Evolutionary conservation across 495 filamentous ascomycete genomes (phyloP).

Genomic region (Margaritispora aquatica): DNA sequence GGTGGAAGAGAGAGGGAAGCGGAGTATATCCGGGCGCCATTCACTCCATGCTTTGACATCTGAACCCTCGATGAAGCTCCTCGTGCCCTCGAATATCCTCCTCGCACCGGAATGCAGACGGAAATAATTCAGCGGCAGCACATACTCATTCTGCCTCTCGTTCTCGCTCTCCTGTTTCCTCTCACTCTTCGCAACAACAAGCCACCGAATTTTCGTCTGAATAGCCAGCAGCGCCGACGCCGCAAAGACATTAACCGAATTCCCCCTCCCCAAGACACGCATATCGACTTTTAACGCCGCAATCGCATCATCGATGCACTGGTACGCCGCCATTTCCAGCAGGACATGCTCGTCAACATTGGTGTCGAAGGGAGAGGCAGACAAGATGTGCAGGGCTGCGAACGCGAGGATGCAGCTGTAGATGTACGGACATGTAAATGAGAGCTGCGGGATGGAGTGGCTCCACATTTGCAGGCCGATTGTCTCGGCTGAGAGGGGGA

Average conservation of each 20-base stretch:
- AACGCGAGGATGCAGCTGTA: constrained; percentile 6
- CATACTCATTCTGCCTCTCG: too few relatives aligned
- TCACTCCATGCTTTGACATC: background rate
- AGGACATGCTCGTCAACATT: too few relatives aligned
- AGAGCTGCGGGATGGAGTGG: constrained; percentile 6
- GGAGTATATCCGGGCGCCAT: background rate
- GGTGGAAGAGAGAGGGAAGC: background rate
- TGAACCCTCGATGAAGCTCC: background rate
- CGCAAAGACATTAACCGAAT: background rate
- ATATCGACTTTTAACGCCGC: background rate
- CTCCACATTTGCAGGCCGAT: constrained; percentile 7
- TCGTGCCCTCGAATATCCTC: background rate
- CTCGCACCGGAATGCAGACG: background rate
- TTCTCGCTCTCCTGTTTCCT: too few relatives aligned
- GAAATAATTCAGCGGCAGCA: constrained; percentile 1
- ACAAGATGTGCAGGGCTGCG: constrained; percentile 14
- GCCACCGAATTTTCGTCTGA: constrained; percentile 4
- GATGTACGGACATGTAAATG: constrained; percentile 11
- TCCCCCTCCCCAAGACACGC: background rate
- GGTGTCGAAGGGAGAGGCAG: constrained; percentile 2
- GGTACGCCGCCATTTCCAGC: constrained; percentile 3
- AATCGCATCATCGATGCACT: constrained; percentile 10
- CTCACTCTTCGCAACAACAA: background rate
- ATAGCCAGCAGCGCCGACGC: background rate
- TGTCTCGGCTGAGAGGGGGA: background rate